These are phyloP conservation scores for Vachellia pachyceras DNA, from an alignment of 306 rosid species.

Conservation along the genomic window DNA sequence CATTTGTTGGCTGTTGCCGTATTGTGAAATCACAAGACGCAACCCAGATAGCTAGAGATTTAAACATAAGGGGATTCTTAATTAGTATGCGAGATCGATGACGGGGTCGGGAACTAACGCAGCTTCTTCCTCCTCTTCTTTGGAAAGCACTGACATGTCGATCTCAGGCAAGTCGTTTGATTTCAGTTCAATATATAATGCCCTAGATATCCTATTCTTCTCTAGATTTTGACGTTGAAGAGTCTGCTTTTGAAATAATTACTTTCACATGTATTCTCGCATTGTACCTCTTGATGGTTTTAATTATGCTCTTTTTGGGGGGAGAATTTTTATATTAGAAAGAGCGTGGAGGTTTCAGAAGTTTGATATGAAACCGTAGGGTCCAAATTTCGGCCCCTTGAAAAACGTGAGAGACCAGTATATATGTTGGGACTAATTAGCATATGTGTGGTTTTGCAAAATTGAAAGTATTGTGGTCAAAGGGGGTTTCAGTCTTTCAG, in stretches of 20 bases:
- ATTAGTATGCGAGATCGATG: too few species aligned
- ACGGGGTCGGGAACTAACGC: too few species aligned
- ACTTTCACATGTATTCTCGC: not conserved
- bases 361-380: not conserved
- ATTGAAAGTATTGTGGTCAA: conserved; percentile 12
- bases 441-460: conserved; percentile 5
- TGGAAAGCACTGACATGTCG: conserved; percentile 36
- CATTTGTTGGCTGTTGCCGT: too few species aligned
- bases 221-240: conserved; percentile 3
- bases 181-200: conserved; percentile 13
- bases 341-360: not conserved
- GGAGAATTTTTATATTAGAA: conserved; percentile 2
- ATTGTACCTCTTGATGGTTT: not conserved
- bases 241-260: not conserved
- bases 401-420: conserved; percentile 2
- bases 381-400: conserved; percentile 38
- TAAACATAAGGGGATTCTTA: too few species aligned
- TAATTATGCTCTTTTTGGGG: conserved; percentile 7
- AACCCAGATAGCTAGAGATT: too few species aligned
- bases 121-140: conserved; percentile 40
- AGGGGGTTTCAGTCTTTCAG: conserved; percentile 3
- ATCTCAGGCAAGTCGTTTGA: conserved; percentile 44
- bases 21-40: too few species aligned
- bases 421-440: conserved; percentile 14
- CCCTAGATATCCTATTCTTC: not conserved